Conservation (phyloP, 164 flowering plant species). For the Berberis thunbergii region DNA sequence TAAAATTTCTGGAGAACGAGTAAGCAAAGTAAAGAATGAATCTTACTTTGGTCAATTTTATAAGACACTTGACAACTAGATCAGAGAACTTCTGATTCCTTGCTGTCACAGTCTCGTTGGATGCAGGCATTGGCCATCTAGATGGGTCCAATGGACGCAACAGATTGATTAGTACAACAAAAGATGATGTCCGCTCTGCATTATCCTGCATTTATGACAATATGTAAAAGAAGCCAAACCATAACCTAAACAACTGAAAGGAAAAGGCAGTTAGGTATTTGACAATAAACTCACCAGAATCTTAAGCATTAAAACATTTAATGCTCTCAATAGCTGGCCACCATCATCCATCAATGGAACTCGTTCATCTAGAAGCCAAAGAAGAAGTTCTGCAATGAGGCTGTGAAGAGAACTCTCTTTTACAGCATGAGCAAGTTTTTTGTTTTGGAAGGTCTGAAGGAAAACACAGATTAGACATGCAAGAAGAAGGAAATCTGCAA, state of each 20-base stretch:
- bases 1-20: neutral
- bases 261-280: neutral
- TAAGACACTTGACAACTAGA: slow-evolving; percentile 90
- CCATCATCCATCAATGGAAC: slow-evolving; percentile 99
- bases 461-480: neutral
- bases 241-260: neutral
- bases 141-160: slow-evolving; percentile 89
- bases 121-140: slow-evolving; percentile 85
- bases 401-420: slow-evolving; percentile 82
- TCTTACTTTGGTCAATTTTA: slow-evolving; percentile 85
- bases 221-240: slow-evolving; percentile 1
- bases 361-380: slow-evolving; percentile 98
- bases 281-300: slow-evolving; percentile 54
- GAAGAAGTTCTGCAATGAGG: slow-evolving; percentile 88
- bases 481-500: neutral
- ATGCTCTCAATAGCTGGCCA: slow-evolving; percentile 87
- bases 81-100: slow-evolving; percentile 96
- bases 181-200: slow-evolving; percentile 94
- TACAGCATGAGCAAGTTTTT: slow-evolving; percentile 88
- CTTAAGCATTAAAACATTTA: slow-evolving; percentile 97
- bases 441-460: slow-evolving; percentile 85
- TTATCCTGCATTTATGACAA: slow-evolving; percentile 59
- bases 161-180: slow-evolving; percentile 85
- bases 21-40: neutral
- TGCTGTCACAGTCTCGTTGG: slow-evolving; percentile 50